These are phyloP conservation scores for Heritiera littoralis DNA, from an alignment of 345 rosid species.

Conservation along the genomic window DNA sequence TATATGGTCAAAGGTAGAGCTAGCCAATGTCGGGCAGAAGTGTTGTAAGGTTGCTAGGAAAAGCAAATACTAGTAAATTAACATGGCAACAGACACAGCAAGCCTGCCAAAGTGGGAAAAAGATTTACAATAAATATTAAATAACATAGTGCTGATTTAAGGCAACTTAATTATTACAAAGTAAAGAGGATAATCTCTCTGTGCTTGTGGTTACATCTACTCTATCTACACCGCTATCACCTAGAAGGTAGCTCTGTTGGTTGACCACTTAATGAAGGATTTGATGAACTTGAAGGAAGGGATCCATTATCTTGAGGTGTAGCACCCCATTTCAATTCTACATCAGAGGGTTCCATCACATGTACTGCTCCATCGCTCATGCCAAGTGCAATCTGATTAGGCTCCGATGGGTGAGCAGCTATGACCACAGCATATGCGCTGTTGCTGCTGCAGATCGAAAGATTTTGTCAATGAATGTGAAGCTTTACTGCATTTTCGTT, in stretches of 20 bases:
- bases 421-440: conserved; percentile 47
- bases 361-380: conserved; percentile 64
- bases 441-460: conserved; percentile 27
- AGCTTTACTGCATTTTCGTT: not conserved
- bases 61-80: not conserved
- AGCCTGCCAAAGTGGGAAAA: conserved; percentile 7
- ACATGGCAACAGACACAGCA: not conserved
- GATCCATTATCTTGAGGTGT: conserved; percentile 41
- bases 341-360: conserved; percentile 55
- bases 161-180: conserved; percentile 15
- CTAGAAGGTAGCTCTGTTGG: conserved; percentile 43
- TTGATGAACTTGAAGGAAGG: conserved; percentile 46
- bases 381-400: conserved; percentile 64
- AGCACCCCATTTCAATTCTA: conserved; percentile 51
- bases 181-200: conserved; percentile 4
- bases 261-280: conserved; percentile 46
- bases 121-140: conserved; percentile 33
- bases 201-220: conserved; percentile 16
- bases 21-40: too few species aligned
- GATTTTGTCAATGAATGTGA: not conserved
- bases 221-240: conserved; percentile 24
- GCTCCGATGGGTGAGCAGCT: conserved; percentile 64
- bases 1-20: not conserved
- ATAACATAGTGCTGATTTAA: conserved; percentile 2
- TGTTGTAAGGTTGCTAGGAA: not conserved